A percentile compares a stretch with the other conserved stretches of the same genome.
These are phyloP conservation scores for Fusarium fujikuroi DNA, from an alignment of 2,329 filamentous ascomycete genomes.

Conservation along the genomic window DNA sequence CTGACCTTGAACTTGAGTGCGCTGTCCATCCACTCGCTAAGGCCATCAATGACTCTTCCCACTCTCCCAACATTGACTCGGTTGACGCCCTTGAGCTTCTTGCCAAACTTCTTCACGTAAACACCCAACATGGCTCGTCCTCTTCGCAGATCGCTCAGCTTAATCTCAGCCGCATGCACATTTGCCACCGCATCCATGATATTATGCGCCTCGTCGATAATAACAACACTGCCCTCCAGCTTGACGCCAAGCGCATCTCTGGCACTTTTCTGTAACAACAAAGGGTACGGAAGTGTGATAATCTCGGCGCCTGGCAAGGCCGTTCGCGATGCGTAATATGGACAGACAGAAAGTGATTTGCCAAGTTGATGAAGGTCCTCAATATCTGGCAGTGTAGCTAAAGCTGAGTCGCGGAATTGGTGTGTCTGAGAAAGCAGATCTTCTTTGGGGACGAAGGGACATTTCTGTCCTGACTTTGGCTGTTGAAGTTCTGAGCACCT, in stretches of 20 bases:
- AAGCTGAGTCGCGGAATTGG: constrained; percentile 84
- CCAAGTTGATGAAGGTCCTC: constrained; percentile 87
- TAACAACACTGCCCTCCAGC: constrained; percentile 87
- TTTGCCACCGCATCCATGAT: constrained; percentile 93
- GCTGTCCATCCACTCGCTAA: constrained; percentile 74
- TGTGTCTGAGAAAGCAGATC: constrained; percentile 77
- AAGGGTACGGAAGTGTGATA: constrained; percentile 89
- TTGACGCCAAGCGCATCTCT: constrained; percentile 88
- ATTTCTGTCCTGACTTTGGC: constrained; percentile 67
- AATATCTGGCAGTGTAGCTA: constrained; percentile 90
- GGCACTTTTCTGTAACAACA: constrained; percentile 87
- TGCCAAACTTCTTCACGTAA: constrained; percentile 90
- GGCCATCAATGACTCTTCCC: constrained; percentile 82
- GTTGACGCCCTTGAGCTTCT: constrained; percentile 89
- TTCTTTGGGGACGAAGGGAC: constrained; percentile 80
- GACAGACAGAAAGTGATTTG: constrained; percentile 82
- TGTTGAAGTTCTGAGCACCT: constrained; percentile 91
- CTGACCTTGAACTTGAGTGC: constrained; percentile 61
- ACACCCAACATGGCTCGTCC: constrained; percentile 80
- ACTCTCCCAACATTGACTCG: constrained; percentile 90
- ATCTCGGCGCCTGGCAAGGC: constrained; percentile 89
- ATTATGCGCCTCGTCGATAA: constrained; percentile 98
- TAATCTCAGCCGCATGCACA: constrained; percentile 84
- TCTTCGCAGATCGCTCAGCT: constrained; percentile 75
- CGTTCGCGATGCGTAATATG: constrained; percentile 93